Evolutionary conservation across 805 yeast species (phyloP).

Genomic region (Ogataea pilisensis): DNA sequence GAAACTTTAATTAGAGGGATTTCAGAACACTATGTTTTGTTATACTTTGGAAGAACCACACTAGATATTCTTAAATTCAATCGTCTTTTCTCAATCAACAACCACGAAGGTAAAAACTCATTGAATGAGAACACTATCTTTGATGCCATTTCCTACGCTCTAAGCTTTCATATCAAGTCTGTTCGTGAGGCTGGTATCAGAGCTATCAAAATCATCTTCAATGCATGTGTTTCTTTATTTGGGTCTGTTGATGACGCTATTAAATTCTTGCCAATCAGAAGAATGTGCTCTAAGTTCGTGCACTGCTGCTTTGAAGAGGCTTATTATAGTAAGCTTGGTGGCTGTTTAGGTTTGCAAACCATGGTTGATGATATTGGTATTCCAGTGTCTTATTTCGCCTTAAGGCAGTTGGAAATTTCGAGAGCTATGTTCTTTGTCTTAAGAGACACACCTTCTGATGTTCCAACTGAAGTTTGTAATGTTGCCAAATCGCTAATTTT

Average conservation of each 20-base stretch:
- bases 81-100: constrained; percentile 68
- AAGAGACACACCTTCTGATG: constrained; percentile 84
- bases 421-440: constrained; percentile 85
- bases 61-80: constrained; percentile 63
- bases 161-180: constrained; percentile 68
- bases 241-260: constrained; percentile 64
- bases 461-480: constrained; percentile 73
- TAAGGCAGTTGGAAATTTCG: constrained; percentile 77
- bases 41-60: constrained; percentile 72
- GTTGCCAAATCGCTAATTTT: constrained; percentile 67
- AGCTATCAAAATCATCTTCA: constrained; percentile 58
- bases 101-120: constrained; percentile 71
- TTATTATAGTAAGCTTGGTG: constrained; percentile 83
- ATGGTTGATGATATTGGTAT: constrained; percentile 64
- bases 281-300: constrained; percentile 74
- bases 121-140: constrained; percentile 68
- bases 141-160: constrained; percentile 72
- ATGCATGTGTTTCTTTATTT: constrained; percentile 60
- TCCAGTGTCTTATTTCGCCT: constrained; percentile 68
- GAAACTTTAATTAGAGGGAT: constrained; percentile 54
- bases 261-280: constrained; percentile 69
- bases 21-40: constrained; percentile 72
- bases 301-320: constrained; percentile 91
- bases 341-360: constrained; percentile 76
- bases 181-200: constrained; percentile 70